These are phyloP conservation scores for Fusarium coffeatum DNA, from an alignment of 2,329 filamentous ascomycete genomes.

Conservation along the genomic window DNA sequence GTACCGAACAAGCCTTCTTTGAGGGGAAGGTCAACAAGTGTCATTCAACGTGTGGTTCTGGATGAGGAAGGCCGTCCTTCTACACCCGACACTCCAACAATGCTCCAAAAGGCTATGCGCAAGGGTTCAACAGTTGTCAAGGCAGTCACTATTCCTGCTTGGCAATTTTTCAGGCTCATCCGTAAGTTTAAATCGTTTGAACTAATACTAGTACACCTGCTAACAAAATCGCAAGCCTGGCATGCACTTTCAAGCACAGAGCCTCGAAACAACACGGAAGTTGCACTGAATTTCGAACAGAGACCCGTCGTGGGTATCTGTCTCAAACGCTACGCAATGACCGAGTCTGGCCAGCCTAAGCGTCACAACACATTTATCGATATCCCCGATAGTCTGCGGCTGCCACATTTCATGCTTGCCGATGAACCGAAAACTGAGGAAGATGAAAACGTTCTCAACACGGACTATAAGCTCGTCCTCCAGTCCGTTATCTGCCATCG, in stretches of 20 bases:
- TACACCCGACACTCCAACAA: constrained; percentile 55
- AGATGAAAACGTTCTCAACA: constrained; percentile 72
- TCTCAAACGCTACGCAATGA: constrained; percentile 85
- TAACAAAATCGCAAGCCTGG: constrained; percentile 74
- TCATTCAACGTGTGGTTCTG: constrained; percentile 70
- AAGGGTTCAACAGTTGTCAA: constrained; percentile 69
- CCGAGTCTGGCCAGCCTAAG: constrained; percentile 73
- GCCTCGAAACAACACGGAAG: constrained; percentile 76
- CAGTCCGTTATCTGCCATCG: constrained; percentile 95
- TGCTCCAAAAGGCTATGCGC: constrained; percentile 58
- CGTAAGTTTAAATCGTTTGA: constrained; percentile 65
- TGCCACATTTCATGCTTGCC: constrained; percentile 87
- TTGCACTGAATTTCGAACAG: constrained; percentile 87
- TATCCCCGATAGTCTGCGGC: constrained; percentile 81
- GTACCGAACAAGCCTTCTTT: constrained; percentile 49
- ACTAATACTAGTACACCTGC: constrained; percentile 30
- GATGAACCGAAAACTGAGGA: constrained; percentile 75
- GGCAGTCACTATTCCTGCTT: constrained; percentile 94
- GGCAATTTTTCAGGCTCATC: constrained; percentile 96
- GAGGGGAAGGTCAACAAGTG: constrained; percentile 66
- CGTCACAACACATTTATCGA: constrained; percentile 87
- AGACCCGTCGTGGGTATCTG: constrained; percentile 92
- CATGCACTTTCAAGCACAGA: constrained; percentile 72
- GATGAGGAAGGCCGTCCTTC: constrained; percentile 62
- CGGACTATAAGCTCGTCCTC: constrained; percentile 92